Base-by-base conservation (phyloP, 352 stramenopile genomes). In the Phytophthora agathidicida region DNA sequence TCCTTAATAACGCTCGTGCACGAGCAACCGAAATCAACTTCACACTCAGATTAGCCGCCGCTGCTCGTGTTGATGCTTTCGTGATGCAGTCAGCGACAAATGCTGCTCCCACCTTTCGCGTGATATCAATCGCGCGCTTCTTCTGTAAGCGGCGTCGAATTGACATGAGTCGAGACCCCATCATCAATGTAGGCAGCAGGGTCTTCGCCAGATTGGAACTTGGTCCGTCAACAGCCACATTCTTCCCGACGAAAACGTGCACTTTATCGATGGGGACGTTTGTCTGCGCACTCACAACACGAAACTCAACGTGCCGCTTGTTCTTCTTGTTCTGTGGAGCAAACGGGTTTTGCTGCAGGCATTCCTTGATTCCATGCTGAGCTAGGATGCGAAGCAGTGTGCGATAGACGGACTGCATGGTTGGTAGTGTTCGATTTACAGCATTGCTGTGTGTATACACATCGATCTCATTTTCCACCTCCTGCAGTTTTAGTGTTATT, bases 341-440 rank as follows among this genome's bases (percentile, higher is more conserved):
- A 22, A 88, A 88, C 3, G 78, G 76, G 24, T 88, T 87, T 41
- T 86, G 72, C 30, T 90, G 77, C 5, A 90, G 49, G 26, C 80
- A 87, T 52, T 90, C 80, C 26, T 87, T 86, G 31, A 88, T 83
- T 3, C 77, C 77, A 36, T 86, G 56, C 7, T 84, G 66, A 16
- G 72, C 36, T 11, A 90, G 47, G 33, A 73, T 53, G 0, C 68
- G 63, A n/a, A 90, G 41, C 9, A 90, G 61, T 5, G 39, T 69
- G 5, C 77, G 65, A 43, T 77, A 88, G 5, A 88, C 54, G 1
- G 74, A 83, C 39, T 86, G 77, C 8, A 81, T 70, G 0, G 77
- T 90, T 6, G 80, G 77, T 7, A 88, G 38, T 0, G 56, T 43
- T 3, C 39, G 60, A 42, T 51, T 65, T 1, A 33, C 23, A 20